phyloP scores from a whole-genome alignment of 441 rosid genomes.

The Sinapis alba region DNA sequence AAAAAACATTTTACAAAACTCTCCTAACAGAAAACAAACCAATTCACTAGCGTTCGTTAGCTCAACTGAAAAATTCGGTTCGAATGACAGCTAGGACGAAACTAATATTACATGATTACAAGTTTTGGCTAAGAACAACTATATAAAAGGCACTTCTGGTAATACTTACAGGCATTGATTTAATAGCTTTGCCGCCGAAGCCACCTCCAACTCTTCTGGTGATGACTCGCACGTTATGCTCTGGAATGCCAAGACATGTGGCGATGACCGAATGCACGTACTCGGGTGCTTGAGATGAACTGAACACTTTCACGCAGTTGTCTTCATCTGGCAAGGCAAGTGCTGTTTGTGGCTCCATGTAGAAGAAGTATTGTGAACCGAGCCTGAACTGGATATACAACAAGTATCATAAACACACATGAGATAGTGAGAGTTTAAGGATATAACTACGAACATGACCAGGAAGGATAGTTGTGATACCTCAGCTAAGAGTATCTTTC shows the following conservation, averaged over 20 bases:
- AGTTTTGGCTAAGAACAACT: too few relatives aligned
- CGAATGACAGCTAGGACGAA: background rate
- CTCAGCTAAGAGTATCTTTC: slow-evolving; percentile 55
- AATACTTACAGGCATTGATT: slow-evolving; percentile 75
- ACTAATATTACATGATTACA: background rate
- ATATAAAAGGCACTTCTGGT: too few relatives aligned
- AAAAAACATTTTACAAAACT: too few relatives aligned
- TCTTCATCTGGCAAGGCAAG: slow-evolving; percentile 93
- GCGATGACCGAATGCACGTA: slow-evolving; percentile 43
- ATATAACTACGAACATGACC: background rate
- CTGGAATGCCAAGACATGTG: slow-evolving; percentile 75
- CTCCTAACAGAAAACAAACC: too few relatives aligned
- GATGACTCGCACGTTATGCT: slow-evolving; percentile 75
- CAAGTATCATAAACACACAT: slow-evolving; percentile 3
- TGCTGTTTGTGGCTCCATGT: slow-evolving; percentile 83
- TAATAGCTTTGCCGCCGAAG: slow-evolving; percentile 85
- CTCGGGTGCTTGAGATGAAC: slow-evolving; percentile 69
- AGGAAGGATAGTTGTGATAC: slow-evolving; percentile 37
- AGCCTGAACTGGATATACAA: slow-evolving; percentile 54
- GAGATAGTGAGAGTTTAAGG: background rate
- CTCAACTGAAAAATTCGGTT: background rate
- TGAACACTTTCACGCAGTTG: slow-evolving; percentile 54
- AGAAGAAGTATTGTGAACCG: slow-evolving; percentile 84
- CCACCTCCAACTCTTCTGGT: slow-evolving; percentile 94
- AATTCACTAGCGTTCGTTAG: background rate